Base-by-base conservation (phyloP, 2,329 filamentous ascomycete genomes). In the Pochonia chlamydosporia region DNA sequence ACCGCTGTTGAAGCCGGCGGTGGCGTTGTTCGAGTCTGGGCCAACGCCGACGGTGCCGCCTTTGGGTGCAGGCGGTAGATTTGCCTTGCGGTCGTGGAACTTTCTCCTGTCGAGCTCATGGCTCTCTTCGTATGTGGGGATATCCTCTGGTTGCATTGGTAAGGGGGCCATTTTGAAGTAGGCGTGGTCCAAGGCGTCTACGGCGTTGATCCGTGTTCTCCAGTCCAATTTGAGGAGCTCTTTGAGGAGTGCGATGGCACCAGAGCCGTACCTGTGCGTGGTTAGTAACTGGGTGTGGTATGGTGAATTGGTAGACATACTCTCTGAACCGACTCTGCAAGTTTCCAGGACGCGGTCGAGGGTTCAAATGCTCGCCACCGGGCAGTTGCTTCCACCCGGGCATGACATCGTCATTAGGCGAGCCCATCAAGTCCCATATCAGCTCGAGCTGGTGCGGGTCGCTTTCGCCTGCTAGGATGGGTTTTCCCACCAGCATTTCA, bases 91-190 rank as follows among this genome's bases (percentile, higher is more conserved):
- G 49, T 90, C 87, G 55, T 95, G 85, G 57, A 90, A 92, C 67
- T 92, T 95, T 63, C 90, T 82, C 43, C 92, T 81, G 63, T 99
- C 93, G n/a, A 97, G 74, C 66, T 99, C 93, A 66, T 99, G 93
- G 39, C 90, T 96, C 59, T 96, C 92, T 62, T 95, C 89, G 60
- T 96, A 97, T 14, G 73, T 79, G 2, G 93, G 93, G n/a, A 99
- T 78, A 43, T 97, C 90, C 53, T 86, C 84, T 1, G 93, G 89
- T 47, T 80, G 79, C 33, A 91, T 83, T 8, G 93, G 93, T 4
- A 86, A 73, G 4, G 93, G 93, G 1, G 78, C 68, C 48, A 81
- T 86, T 52, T 81, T 84, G 71, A 99, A 97, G 66, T 96, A 99
- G 1, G 89, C 83, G 59, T 99, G 93, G 53, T 95, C 80, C 20